Base-by-base conservation (phyloP, 164 flowering plant genomes). In the Nelumbo lutea region DNA sequence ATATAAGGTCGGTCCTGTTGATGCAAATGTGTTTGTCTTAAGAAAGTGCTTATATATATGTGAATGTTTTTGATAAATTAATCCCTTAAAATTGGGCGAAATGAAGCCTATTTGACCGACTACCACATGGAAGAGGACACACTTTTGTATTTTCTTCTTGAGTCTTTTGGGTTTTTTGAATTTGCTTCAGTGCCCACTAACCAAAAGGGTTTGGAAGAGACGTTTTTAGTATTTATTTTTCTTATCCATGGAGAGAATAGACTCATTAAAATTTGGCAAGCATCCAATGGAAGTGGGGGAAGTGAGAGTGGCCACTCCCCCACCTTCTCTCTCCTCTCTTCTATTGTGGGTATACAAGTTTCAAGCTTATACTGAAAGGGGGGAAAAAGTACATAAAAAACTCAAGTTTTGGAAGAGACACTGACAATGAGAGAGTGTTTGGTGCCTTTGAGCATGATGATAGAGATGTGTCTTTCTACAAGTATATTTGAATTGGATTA, bases 271-370 rank as follows among this genome's bases (percentile, higher is more conserved):
- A 11, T 4, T 53, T 53, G 57, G 1, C 14, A 11, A 3, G 1
- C 57, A 53, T 3, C 55, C 8, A 51, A 51, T 51, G 55, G 10
- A 46, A 53, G 57, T 53, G 57, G 57, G 14, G 57, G 14, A 53
- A 53, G 11, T 53, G 57, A 53, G 57, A 53, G 57, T 53, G 57
- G 57, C 57, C 57, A 53, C 57, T 53, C 57, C 14, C 57, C 27
- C 55, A 7, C 55, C 55, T 51, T 51, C 55, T 51, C 55, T 51
- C 9, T 10, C 13, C 55, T 51, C 55, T 51, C 55, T 51, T 2
- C 13, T 13, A 6, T 2, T 4, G 11, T 51, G 48, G 57, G 57
- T 11, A 53, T 3, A 53, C 57, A 53, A 53, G 57, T 53, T 51
- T 51, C 10, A 13, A 51, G 55, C 55, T 10, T 7, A 9, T 7